phyloP scores from a whole-genome alignment of 306 rosid species.

The Vigna angularis region DNA sequence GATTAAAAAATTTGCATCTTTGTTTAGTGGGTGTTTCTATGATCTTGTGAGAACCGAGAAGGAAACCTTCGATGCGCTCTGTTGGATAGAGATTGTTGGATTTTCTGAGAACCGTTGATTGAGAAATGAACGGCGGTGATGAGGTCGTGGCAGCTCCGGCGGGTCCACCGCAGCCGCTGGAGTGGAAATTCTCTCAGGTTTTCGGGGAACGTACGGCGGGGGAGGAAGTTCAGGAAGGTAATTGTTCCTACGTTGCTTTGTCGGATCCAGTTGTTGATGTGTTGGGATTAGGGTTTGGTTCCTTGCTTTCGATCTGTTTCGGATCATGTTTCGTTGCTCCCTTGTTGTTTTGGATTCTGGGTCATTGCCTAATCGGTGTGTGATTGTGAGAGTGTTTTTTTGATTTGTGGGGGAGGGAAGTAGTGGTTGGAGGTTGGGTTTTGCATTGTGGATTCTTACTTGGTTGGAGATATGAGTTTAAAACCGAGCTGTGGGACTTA shows the following conservation, averaged over 20 bases:
- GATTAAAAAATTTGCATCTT: constrained; percentile 35
- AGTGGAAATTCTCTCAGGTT: constrained; percentile 99
- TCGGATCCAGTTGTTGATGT: constrained; percentile 76
- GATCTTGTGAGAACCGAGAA: constrained; percentile 69
- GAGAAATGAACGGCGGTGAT: constrained; percentile 89
- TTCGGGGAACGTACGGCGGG: constrained; percentile 98
- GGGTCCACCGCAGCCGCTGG: constrained; percentile 77
- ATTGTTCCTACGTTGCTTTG: constrained; percentile 32
- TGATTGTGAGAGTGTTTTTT: constrained; percentile 44
- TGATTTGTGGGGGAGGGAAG: constrained; percentile 38
- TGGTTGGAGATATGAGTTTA: constrained; percentile 48
- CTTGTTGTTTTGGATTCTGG: constrained; percentile 36
- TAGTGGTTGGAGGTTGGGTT: constrained; percentile 36
- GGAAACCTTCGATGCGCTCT: constrained; percentile 75
- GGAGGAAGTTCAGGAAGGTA: constrained; percentile 99
- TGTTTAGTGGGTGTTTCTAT: constrained; percentile 56
- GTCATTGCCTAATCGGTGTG: constrained; percentile 42
- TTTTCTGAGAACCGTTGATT: constrained; percentile 58
- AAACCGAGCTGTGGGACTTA: constrained; percentile 51
- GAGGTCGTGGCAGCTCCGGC: constrained; percentile 84
- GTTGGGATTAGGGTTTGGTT: constrained; percentile 71
- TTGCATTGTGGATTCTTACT: constrained; percentile 49
- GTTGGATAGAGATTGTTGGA: constrained; percentile 55
- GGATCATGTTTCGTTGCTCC: constrained; percentile 54
- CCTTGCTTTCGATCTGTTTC: constrained; percentile 57